A percentile compares a stretch with the other conserved stretches of the same genome.
phyloP scores from a whole-genome alignment of 1,139 yeast species.

The Torulaspora pretoriensis region DNA sequence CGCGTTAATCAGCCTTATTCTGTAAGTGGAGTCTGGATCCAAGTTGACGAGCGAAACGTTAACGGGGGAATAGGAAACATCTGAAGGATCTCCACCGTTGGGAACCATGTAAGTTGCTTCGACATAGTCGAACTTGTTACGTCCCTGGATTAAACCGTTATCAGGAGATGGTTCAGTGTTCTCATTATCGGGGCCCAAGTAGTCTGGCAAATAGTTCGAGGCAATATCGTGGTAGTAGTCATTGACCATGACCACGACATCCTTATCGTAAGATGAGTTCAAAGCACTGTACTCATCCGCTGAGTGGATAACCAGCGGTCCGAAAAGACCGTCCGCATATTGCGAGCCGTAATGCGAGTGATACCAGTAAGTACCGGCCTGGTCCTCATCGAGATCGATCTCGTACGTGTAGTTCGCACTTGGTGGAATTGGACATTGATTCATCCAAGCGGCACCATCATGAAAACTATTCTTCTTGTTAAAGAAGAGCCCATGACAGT shows the following conservation, averaged over 20 bases:
- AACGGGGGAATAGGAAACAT: slow-evolving; percentile 5
- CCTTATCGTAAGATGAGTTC: slow-evolving; percentile 47
- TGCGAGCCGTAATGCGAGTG: slow-evolving; percentile 57
- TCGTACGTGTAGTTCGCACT: slow-evolving; percentile 49
- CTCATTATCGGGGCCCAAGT: slow-evolving; percentile 41
- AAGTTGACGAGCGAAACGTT: slow-evolving; percentile 30
- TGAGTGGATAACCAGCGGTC: slow-evolving; percentile 49
- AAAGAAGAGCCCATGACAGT: slow-evolving; percentile 54
- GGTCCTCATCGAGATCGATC: slow-evolving; percentile 45
- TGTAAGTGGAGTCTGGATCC: slow-evolving; percentile 47
- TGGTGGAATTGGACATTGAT: slow-evolving; percentile 59
- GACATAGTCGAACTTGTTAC: slow-evolving; percentile 40
- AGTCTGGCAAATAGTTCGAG: slow-evolving; percentile 38
- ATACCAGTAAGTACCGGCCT: slow-evolving; percentile 59
- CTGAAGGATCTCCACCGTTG: slow-evolving; percentile 9
- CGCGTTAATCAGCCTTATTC: slow-evolving; percentile 48
- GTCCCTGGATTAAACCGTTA: slow-evolving; percentile 49
- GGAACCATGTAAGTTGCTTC: slow-evolving; percentile 22
- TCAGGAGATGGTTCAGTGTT: slow-evolving; percentile 57
- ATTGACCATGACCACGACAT: slow-evolving; percentile 43
- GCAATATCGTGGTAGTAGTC: slow-evolving; percentile 50
- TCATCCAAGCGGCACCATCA: slow-evolving; percentile 59
- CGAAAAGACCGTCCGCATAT: slow-evolving; percentile 57
- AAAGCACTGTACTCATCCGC: slow-evolving; percentile 36
- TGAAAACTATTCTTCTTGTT: slow-evolving; percentile 46